Conservation (phyloP, 169 alveolate genomes). For the Eimeria necatrix region DNA sequence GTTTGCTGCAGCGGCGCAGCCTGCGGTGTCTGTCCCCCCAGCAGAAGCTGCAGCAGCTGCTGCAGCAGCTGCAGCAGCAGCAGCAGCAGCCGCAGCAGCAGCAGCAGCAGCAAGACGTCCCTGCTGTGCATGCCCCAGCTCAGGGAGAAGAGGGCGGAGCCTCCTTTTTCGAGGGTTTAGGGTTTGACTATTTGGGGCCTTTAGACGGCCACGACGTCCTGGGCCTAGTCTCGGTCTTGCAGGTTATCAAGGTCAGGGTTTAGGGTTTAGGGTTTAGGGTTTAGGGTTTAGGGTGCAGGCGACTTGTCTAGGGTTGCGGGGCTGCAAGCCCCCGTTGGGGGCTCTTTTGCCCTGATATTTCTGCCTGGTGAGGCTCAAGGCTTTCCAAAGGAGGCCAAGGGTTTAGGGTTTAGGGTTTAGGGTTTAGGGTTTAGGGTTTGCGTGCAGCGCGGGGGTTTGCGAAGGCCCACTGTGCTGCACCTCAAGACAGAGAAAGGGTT, state of each 20-base stretch:
- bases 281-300: conserved; percentile 4
- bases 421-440: conserved; percentile 52
- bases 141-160: not conserved
- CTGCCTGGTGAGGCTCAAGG: too few relatives aligned
- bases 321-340: too few relatives aligned
- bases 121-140: not conserved
- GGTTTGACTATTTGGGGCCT: conserved; percentile 87
- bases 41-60: conserved; percentile 25
- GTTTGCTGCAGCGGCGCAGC: not conserved
- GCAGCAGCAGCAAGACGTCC: not conserved
- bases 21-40: not conserved
- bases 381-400: too few relatives aligned
- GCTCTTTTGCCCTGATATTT: too few relatives aligned
- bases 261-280: not conserved
- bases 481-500: conserved; percentile 89
- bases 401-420: conserved; percentile 53
- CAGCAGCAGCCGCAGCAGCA: conserved; percentile 9
- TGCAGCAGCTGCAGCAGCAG: conserved; percentile 28
- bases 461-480: conserved; percentile 87
- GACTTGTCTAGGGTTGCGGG: too few relatives aligned
- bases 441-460: conserved; percentile 22
- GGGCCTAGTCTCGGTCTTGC: conserved; percentile 82
- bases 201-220: conserved; percentile 89
- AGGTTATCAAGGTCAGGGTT: conserved; percentile 70
- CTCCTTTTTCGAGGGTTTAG: conserved; percentile 76